phyloP scores from a whole-genome alignment of 805 yeast species.

The Saccharomyces kudriavzevii region DNA sequence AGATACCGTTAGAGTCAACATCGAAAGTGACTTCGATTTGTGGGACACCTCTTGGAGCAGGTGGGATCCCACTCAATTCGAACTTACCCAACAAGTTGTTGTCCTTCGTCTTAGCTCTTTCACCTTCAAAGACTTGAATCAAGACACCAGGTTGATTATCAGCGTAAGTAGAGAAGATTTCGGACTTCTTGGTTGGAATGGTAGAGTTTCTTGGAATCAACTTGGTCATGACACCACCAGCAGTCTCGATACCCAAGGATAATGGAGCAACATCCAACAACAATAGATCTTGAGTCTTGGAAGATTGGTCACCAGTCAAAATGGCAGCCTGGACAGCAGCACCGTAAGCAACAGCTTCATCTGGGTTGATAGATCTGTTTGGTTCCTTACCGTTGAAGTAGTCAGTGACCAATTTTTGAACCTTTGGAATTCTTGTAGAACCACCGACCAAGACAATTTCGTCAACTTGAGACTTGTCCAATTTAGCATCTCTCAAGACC shows the following conservation, averaged over 20 bases:
- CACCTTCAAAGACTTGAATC: constrained; percentile 96
- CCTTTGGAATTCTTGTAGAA: constrained; percentile 96
- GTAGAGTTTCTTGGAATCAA: constrained; percentile 96
- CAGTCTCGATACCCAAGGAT: constrained; percentile 95
- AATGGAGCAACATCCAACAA: constrained; percentile 96
- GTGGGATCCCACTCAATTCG: constrained; percentile 90
- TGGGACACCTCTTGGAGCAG: constrained; percentile 97
- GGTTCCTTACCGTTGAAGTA: constrained; percentile 97
- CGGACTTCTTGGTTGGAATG: constrained; percentile 94
- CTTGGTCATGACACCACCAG: constrained; percentile 98
- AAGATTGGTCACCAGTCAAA: constrained; percentile 88
- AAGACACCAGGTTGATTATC: constrained; percentile 98
- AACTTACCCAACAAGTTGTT: constrained; percentile 93
- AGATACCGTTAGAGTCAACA: constrained; percentile 90
- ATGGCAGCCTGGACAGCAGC: constrained; percentile 97
- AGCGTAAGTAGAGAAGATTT: constrained; percentile 91
- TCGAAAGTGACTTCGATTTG: constrained; percentile 94
- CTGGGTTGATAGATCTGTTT: constrained; percentile 93
- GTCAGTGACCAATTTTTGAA: constrained; percentile 89
- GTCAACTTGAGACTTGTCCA: constrained; percentile 81
- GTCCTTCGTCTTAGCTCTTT: constrained; percentile 89
- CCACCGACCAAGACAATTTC: constrained; percentile 96
- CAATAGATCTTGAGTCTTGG: constrained; percentile 91
- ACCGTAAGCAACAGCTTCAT: constrained; percentile 98
- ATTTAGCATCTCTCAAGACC: constrained; percentile 85